These are phyloP conservation scores for Cercospora beticola DNA, from an alignment of 2,329 filamentous ascomycete genomes.

Conservation along the genomic window DNA sequence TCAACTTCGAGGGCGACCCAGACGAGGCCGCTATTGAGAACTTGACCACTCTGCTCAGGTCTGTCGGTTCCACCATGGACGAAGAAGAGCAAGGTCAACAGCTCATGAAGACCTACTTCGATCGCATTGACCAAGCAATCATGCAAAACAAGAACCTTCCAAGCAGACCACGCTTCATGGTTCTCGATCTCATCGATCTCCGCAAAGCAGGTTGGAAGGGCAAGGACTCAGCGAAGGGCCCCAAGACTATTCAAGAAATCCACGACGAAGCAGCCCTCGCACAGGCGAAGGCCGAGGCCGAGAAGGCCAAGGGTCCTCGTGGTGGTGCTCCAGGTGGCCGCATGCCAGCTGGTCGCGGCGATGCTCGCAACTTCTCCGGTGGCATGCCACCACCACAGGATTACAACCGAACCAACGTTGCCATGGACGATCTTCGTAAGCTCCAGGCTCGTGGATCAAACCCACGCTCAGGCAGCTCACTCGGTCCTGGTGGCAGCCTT, in stretches of 20 bases:
- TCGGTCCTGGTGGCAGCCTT: slow-evolving; percentile 78
- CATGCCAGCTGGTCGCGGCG: slow-evolving; percentile 74
- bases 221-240: slow-evolving; percentile 95
- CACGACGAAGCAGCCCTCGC: slow-evolving; percentile 77
- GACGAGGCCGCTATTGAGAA: slow-evolving; percentile 97
- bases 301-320: slow-evolving; percentile 59
- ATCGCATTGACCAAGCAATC: slow-evolving; percentile 78
- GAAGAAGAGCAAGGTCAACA: slow-evolving; percentile 71
- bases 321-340: slow-evolving; percentile 67
- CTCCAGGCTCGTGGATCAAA: slow-evolving; percentile 66
- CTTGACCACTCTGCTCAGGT: slow-evolving; percentile 85
- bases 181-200: slow-evolving; percentile 89
- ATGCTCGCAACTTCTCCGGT: slow-evolving; percentile 78
- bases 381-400: slow-evolving; percentile 65
- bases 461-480: slow-evolving; percentile 57
- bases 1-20: slow-evolving; percentile 89
- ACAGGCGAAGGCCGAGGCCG: slow-evolving; percentile 70
- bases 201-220: slow-evolving; percentile 75
- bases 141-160: slow-evolving; percentile 71
- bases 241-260: slow-evolving; percentile 93
- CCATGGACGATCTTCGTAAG: slow-evolving; percentile 85
- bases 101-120: slow-evolving; percentile 93
- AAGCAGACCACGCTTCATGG: slow-evolving; percentile 92
- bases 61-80: slow-evolving; percentile 87
- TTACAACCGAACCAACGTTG: slow-evolving; percentile 75